phyloP scores from a whole-genome alignment of 148 eudicot species.

The Cornus suecica region DNA sequence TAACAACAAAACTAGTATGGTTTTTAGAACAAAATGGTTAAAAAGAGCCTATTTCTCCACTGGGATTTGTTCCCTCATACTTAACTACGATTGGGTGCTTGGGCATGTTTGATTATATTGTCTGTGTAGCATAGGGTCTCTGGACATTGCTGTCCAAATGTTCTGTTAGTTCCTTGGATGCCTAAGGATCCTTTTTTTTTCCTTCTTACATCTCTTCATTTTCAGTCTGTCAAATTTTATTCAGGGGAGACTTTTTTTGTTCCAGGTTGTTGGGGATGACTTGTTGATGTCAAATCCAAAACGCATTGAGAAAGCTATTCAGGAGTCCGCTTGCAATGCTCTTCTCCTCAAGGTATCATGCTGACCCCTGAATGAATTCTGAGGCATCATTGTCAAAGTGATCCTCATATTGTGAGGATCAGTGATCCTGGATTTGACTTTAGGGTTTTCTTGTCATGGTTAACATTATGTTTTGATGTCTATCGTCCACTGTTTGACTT shows the following conservation, averaged over 20 bases:
- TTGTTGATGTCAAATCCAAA: conserved; percentile 87
- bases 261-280: conserved; percentile 93
- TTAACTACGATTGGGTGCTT: neutral
- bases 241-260: conserved; percentile 1
- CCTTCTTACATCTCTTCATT: neutral
- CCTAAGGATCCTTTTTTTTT: neutral
- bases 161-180: neutral
- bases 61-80: too few relatives aligned
- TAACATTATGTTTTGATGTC: too few relatives aligned
- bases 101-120: neutral
- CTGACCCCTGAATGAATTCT: neutral
- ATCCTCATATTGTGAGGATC: conserved; percentile 4
- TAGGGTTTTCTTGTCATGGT: too few relatives aligned
- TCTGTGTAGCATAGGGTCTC: neutral
- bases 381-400: neutral
- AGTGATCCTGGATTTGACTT: neutral
- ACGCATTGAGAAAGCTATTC: conserved; percentile 82
- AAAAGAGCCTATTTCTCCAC: too few relatives aligned
- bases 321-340: conserved; percentile 85
- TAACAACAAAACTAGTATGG: neutral
- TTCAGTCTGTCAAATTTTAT: neutral
- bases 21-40: neutral
- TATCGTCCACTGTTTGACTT: too few relatives aligned
- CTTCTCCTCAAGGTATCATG: conserved; percentile 81
- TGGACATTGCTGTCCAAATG: neutral